Conservation (phyloP, 805 yeast species). For the Starmerella sp. region DNA sequence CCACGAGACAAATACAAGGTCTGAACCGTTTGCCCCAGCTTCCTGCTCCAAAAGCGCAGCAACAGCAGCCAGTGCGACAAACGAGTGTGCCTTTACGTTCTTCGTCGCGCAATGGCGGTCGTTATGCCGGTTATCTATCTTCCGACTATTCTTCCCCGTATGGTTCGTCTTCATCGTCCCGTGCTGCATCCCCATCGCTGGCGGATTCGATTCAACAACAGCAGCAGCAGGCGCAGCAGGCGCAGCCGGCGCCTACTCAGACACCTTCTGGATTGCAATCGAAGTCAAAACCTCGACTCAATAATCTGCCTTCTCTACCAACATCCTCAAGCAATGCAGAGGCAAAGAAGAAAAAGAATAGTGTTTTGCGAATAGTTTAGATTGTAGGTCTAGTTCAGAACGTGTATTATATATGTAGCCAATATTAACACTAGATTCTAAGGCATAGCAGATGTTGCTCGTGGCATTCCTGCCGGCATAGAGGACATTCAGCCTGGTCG, state of each 20-base stretch:
- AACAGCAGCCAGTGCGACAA: background rate
- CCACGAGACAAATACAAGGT: constrained; percentile 6
- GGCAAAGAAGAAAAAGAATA: constrained; percentile 5
- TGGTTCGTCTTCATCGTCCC: background rate
- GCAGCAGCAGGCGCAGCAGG: background rate
- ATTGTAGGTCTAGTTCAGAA: constrained; percentile 12
- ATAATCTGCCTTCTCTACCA: constrained; percentile 12
- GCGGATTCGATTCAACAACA: background rate
- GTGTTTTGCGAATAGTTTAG: constrained; percentile 16
- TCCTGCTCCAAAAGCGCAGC: background rate
- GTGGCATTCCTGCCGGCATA: constrained; percentile 63
- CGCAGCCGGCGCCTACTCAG: too few species aligned
- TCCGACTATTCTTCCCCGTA: background rate
- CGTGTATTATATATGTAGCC: background rate
- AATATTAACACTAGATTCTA: constrained; percentile 20
- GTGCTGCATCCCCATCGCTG: background rate
- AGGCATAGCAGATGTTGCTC: constrained; percentile 55
- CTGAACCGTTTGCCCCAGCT: background rate
- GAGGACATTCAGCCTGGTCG: constrained; percentile 81
- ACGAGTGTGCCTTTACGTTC: constrained; percentile 1
- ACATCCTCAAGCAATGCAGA: background rate
- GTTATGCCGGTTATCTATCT: background rate
- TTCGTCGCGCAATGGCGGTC: background rate
- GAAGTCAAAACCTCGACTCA: background rate
- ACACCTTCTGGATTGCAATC: background rate